phyloP scores from a whole-genome alignment of 805 yeast species.

The Torulaspora indica region DNA sequence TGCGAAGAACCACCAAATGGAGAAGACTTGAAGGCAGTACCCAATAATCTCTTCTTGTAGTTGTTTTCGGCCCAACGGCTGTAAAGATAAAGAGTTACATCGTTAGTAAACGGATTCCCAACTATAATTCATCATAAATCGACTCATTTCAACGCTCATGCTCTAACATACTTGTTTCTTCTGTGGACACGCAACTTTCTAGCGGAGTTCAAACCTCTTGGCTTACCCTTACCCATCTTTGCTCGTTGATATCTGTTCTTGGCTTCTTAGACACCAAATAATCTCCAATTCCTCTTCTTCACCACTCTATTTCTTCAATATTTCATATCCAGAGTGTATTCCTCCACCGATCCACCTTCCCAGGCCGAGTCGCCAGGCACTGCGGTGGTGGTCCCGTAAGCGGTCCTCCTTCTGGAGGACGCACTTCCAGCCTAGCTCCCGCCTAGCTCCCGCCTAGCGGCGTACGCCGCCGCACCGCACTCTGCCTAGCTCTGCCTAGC shows the following conservation, averaged over 20 bases:
- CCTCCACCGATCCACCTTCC: neutral
- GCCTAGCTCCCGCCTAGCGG: too few species aligned
- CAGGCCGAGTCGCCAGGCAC: neutral
- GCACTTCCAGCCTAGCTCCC: neutral
- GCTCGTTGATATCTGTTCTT: conserved; percentile 17
- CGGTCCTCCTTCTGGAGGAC: neutral
- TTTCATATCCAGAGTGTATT: conserved; percentile 3
- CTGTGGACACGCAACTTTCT: conserved; percentile 99
- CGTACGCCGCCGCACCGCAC: too few species aligned
- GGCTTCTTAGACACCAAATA: conserved; percentile 1
- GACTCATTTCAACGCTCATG: neutral
- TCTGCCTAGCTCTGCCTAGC: neutral
- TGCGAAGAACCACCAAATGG: conserved; percentile 99
- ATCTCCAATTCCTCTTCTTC: neutral
- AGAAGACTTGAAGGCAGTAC: conserved; percentile 99
- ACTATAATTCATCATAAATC: too few species aligned
- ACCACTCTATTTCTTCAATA: conserved; percentile 1
- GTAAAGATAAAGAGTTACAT: conserved; percentile 12
- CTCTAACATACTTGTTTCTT: conserved; percentile 74
- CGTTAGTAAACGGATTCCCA: conserved; percentile 21
- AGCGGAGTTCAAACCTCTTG: conserved; percentile 99
- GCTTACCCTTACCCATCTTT: conserved; percentile 99
- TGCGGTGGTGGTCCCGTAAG: neutral
- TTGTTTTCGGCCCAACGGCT: conserved; percentile 99
- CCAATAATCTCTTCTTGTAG: conserved; percentile 98